Conservation (phyloP, 768 basidiomycete genomes). For the Leccinellum albellum region DNA sequence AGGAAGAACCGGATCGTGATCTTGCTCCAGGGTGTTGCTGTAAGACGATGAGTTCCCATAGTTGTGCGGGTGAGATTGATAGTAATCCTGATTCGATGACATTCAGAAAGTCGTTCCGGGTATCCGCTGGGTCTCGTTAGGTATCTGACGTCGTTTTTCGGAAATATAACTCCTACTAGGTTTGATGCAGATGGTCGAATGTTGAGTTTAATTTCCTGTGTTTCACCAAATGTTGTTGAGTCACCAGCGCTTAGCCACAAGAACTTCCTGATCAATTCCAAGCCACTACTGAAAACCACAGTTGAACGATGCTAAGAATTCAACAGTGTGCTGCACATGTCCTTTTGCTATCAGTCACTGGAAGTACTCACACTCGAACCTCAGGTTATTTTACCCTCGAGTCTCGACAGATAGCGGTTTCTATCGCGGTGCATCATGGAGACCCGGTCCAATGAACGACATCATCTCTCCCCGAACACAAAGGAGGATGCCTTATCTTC, state of each 20-base stretch:
- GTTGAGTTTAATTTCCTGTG: neutral
- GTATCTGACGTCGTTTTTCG: conserved; percentile 13
- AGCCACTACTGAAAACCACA: neutral
- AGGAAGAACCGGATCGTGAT: conserved; percentile 29
- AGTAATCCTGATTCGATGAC: conserved; percentile 27
- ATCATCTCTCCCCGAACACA: neutral
- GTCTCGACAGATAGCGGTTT: neutral
- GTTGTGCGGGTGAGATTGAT: conserved; percentile 10
- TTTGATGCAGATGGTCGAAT: conserved; percentile 3
- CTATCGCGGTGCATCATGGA: neutral
- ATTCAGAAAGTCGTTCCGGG: conserved; percentile 17
- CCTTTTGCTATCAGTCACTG: neutral
- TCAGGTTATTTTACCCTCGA: neutral
- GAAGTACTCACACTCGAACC: neutral
- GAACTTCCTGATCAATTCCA: neutral
- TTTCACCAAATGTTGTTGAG: neutral
- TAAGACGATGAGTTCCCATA: conserved; percentile 14
- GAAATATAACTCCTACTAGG: neutral
- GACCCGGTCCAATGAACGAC: neutral
- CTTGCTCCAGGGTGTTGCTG: conserved; percentile 17
- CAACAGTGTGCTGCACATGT: neutral
- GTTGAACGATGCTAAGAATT: neutral
- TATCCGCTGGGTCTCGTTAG: conserved; percentile 11
- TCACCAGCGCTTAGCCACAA: conserved; percentile 1
- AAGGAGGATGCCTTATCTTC: neutral